phyloP scores from a whole-genome alignment of 208 protist species.

The Trypanosoma cruzi region DNA sequence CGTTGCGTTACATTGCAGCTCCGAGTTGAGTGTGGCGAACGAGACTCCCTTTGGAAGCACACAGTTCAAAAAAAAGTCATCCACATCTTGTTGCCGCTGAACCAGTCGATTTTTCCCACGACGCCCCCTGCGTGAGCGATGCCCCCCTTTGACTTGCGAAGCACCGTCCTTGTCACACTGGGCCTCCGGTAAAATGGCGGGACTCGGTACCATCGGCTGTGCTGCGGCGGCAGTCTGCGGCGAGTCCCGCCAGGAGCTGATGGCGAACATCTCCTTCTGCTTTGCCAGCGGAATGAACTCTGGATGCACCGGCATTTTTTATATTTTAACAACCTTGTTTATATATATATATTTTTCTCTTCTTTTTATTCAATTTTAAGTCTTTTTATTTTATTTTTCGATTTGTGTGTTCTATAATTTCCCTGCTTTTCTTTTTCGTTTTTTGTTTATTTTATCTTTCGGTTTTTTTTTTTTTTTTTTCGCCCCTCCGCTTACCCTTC shows the following conservation, averaged over 20 bases:
- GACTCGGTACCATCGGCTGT: constrained; percentile 8
- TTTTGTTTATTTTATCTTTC: neutral
- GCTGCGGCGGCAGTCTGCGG: constrained; percentile 21
- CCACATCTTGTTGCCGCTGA: constrained; percentile 42
- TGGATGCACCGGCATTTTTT: constrained; percentile 54
- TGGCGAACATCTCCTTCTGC: constrained; percentile 72
- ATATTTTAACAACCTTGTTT: constrained; percentile 3
- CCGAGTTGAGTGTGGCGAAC: constrained; percentile 45
- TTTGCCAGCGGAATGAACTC: constrained; percentile 82
- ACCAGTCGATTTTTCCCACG: constrained; percentile 21
- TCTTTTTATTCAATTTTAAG: too few relatives aligned
- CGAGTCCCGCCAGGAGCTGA: constrained; percentile 74
- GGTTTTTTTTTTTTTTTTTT: neutral
- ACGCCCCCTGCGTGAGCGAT: constrained; percentile 24
- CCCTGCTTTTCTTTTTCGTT: too few relatives aligned
- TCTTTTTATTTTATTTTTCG: too few relatives aligned
- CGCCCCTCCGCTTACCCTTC: too few relatives aligned
- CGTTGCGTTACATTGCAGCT: constrained; percentile 43
- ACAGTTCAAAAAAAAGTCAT: constrained; percentile 74
- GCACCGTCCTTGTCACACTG: constrained; percentile 16
- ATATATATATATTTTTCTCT: constrained; percentile 15
- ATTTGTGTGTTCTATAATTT: too few relatives aligned
- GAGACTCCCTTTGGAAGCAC: constrained; percentile 38
- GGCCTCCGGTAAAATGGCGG: constrained; percentile 12
- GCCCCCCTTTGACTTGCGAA: constrained; percentile 3